A percentile compares a stretch with the other conserved stretches of the same genome.
Conservation (phyloP, 129 eudicot genomes). For the Apium graveolens region DNA sequence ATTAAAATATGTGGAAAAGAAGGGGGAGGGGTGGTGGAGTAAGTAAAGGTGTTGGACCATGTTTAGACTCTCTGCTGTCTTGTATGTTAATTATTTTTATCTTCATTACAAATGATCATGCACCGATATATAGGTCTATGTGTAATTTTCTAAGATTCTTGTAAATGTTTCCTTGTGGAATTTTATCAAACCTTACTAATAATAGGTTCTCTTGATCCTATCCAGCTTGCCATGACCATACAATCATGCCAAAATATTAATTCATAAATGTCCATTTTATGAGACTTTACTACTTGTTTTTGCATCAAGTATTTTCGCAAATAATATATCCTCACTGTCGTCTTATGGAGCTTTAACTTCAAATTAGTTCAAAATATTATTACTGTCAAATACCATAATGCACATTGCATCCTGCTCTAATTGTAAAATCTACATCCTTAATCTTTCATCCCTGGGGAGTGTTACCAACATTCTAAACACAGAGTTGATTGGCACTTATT, state of each 20-base stretch:
- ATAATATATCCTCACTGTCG: not conserved
- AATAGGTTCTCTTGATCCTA: not conserved
- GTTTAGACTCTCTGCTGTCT: not conserved
- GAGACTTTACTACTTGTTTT: not conserved
- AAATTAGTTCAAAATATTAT: not conserved
- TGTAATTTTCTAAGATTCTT: not conserved
- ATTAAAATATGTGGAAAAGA: not conserved
- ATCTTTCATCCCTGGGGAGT: not conserved
- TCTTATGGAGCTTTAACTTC: not conserved
- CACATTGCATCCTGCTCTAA: not conserved
- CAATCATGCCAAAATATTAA: not conserved
- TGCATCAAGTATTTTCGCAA: not conserved
- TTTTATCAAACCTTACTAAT: not conserved
- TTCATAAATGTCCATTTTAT: not conserved
- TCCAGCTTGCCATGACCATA: not conserved
- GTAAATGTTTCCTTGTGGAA: not conserved
- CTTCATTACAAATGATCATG: not conserved
- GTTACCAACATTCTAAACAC: not conserved
- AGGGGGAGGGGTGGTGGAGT: no score
- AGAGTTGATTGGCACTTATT: not conserved
- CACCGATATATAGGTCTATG: not conserved
- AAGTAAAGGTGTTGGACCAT: not conserved
- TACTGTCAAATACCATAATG: not conserved
- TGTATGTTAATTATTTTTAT: not conserved
- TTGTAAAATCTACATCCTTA: no score